Base-by-base conservation (phyloP, 257 asterid species). In the Hygrophila difformis region DNA sequence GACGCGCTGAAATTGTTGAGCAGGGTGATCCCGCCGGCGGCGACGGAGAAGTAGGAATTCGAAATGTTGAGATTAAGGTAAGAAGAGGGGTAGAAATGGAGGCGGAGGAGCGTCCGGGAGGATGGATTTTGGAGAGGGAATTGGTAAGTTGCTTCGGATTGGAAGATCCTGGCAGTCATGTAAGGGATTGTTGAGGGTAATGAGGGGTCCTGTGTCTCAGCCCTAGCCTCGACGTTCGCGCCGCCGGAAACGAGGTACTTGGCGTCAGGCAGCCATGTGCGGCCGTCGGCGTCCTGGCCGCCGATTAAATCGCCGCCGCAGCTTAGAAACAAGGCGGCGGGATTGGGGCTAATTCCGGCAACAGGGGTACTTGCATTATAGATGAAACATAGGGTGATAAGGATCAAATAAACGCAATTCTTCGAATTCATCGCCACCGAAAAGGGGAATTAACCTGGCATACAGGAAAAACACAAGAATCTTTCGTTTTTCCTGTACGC, bases 81-180 rank as follows among this genome's bases (percentile, higher is more conserved):
- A 8, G 91, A 48, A 0, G 85, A 66, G 0, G 97, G 97, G 63
- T 83, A 80, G 50, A 87, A 87, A 76, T 80, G 75, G 49, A 83
- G 77, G 50, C 94, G 77, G 4, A 87, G 67, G 14, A 83, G 28
- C 13, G 74, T 68, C 0, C 85, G 74, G 0, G 66, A 21, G 18
- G 81, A 37, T 0, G 73, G 17, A 49, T 74, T 66, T 6, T 49
- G 57, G 36, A 78, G 65, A 2, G 93, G 83, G 17, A 87, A 63
- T 41, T 64, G 44, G 49, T 87, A 87, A 0, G 71, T 49, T 0
- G 78, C 44, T 14, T 82, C 81, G 0, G 82, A 55, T 6, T 65
- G 75, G 76, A 87, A 83, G 18, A 80, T 73, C 39, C 93, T 57
- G 0, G 93, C 75, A 0, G 72, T 67, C 94, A 74, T 78, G 60